These are phyloP conservation scores for Populus trichocarpa DNA, from an alignment of 441 rosid genomes.

Conservation along the genomic window DNA sequence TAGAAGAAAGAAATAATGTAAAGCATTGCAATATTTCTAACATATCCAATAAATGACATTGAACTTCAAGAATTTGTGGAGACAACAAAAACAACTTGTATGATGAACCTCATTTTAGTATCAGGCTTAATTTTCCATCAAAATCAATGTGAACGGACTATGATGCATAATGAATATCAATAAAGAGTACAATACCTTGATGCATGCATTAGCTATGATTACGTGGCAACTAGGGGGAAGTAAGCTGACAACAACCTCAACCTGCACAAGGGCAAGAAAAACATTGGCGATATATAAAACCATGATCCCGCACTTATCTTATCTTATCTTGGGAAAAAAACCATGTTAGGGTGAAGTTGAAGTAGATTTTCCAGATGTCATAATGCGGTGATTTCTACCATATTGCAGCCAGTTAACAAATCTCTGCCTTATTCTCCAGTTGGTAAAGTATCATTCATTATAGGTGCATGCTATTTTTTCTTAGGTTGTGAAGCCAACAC, in stretches of 20 bases:
- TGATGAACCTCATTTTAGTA: neutral
- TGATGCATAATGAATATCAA: neutral
- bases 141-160: neutral
- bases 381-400: neutral
- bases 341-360: neutral
- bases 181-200: slow-evolving; percentile 48
- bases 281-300: neutral
- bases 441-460: slow-evolving; percentile 3
- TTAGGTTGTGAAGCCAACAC: slow-evolving; percentile 2
- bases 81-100: neutral
- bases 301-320: neutral
- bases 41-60: neutral
- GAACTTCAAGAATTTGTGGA: neutral
- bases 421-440: neutral
- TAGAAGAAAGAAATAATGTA: slow-evolving; percentile 6
- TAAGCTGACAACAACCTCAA: slow-evolving; percentile 81
- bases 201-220: slow-evolving; percentile 67
- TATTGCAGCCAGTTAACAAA: neutral
- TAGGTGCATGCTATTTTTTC: neutral
- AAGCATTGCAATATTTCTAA: neutral
- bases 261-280: slow-evolving; percentile 43
- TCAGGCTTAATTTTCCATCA: neutral
- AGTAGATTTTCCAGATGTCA: neutral
- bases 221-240: slow-evolving; percentile 77
- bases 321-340: neutral